A percentile compares a stretch with the other conserved stretches of the same genome.
These are phyloP conservation scores for Candida xyloterini DNA, from an alignment of 805 yeast species.

Conservation along the genomic window DNA sequence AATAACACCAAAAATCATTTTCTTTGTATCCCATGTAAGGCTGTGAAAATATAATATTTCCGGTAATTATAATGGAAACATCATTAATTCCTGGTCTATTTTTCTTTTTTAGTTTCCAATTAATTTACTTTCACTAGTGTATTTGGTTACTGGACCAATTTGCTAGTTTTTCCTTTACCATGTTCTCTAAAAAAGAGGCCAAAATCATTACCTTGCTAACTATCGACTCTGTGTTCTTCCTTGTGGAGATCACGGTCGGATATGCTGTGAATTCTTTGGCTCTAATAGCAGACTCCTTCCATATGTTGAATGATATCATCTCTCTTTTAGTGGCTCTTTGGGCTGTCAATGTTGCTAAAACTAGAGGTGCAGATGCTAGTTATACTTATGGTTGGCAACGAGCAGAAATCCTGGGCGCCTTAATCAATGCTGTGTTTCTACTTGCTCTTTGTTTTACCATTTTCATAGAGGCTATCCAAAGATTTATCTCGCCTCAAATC, in stretches of 20 bases:
- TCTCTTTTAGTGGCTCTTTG: slow-evolving; percentile 87
- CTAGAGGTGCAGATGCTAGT: slow-evolving; percentile 75
- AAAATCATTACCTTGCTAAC: slow-evolving; percentile 69
- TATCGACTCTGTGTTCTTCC: slow-evolving; percentile 79
- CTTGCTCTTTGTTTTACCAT: slow-evolving; percentile 91
- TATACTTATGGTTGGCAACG: slow-evolving; percentile 98
- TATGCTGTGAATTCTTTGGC: slow-evolving; percentile 94
- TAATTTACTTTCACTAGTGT: background rate
- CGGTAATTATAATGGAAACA: too few species aligned
- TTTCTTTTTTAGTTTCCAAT: too few species aligned
- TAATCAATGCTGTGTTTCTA: slow-evolving; percentile 88
- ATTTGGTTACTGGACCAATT: background rate
- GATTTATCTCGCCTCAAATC: slow-evolving; percentile 76
- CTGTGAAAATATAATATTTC: too few species aligned
- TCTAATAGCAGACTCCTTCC: slow-evolving; percentile 93
- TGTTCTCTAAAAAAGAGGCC: slow-evolving; percentile 49
- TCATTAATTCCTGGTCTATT: too few species aligned
- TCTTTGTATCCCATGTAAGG: too few species aligned
- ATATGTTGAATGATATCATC: slow-evolving; percentile 93
- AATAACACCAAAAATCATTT: too few species aligned
- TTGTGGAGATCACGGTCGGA: slow-evolving; percentile 80
- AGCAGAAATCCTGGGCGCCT: slow-evolving; percentile 94
- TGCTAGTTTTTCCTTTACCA: slow-evolving; percentile 9
- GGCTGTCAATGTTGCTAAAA: slow-evolving; percentile 92
- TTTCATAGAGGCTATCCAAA: slow-evolving; percentile 86